These are phyloP conservation scores for Trichosanthes cucumerina DNA, from an alignment of 306 rosid species.

Conservation along the genomic window DNA sequence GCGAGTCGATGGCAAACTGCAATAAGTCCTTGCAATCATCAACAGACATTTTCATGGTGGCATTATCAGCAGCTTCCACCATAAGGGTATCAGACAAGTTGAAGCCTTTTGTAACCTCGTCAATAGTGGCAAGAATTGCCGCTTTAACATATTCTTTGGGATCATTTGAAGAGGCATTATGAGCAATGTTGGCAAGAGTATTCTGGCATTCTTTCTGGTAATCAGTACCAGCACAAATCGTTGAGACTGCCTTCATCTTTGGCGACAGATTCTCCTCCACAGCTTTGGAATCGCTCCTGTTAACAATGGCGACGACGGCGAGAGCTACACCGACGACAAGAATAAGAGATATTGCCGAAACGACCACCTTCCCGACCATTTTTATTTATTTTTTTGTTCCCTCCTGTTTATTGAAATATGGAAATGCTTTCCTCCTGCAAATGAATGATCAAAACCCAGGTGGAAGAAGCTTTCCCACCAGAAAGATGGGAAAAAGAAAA, in stretches of 20 bases:
- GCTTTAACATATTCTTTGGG: constrained; percentile 34
- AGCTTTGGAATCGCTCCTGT: not conserved
- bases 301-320: constrained; percentile 29
- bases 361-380: constrained; percentile 31
- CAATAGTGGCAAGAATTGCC: constrained; percentile 23
- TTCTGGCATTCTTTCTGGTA: constrained; percentile 33
- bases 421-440: not conserved
- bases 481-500: not conserved
- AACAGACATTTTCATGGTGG: constrained; percentile 28
- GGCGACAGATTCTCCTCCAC: not conserved
- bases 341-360: constrained; percentile 39
- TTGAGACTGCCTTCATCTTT: constrained; percentile 16
- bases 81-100: constrained; percentile 38
- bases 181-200: constrained; percentile 20
- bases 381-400: not conserved
- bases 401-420: not conserved
- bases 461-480: not conserved
- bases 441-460: not conserved
- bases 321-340: constrained; percentile 55
- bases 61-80: constrained; percentile 1
- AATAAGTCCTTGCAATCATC: constrained; percentile 57
- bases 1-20: constrained; percentile 29
- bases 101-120: constrained; percentile 29
- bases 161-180: constrained; percentile 12
- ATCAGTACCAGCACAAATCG: constrained; percentile 32